phyloP scores from a whole-genome alignment of 2,329 filamentous ascomycete species.

The Pestalotiopsis sp. region DNA sequence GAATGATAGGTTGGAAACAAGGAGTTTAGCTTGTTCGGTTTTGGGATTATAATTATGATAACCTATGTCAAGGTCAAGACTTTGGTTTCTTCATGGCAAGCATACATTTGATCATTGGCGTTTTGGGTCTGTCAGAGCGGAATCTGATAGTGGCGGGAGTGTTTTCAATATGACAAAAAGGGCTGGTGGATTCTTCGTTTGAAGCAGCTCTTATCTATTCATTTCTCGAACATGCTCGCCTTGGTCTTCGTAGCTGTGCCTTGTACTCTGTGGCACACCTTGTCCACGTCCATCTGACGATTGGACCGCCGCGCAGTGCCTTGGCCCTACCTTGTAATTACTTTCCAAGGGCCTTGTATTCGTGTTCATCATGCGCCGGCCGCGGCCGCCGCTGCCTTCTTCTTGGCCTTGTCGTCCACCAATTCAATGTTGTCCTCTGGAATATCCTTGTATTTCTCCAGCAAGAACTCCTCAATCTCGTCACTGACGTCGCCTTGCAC shows the following conservation, averaged over 20 bases:
- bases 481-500: constrained; percentile 96
- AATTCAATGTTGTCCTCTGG: constrained; percentile 95
- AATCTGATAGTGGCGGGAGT: not conserved
- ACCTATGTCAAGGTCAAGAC: not conserved
- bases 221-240: not conserved
- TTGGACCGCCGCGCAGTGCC: not conserved
- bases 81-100: constrained; percentile 4
- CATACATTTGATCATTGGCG: constrained; percentile 15
- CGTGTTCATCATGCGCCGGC: constrained; percentile 15
- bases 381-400: constrained; percentile 26
- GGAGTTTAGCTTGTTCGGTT: not conserved
- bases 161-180: not conserved
- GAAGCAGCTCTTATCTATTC: not conserved
- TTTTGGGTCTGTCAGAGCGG: constrained; percentile 14
- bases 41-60: not conserved
- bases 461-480: constrained; percentile 88
- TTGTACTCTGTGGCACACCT: not conserved
- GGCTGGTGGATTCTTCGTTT: not conserved
- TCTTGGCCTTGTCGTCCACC: constrained; percentile 94
- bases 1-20: not conserved
- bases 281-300: not conserved
- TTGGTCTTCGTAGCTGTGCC: not conserved
- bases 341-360: not conserved
- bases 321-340: not conserved
- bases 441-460: constrained; percentile 86